These are phyloP conservation scores for Quercus lobata DNA, from an alignment of 331 rosid genomes.

Conservation along the genomic window DNA sequence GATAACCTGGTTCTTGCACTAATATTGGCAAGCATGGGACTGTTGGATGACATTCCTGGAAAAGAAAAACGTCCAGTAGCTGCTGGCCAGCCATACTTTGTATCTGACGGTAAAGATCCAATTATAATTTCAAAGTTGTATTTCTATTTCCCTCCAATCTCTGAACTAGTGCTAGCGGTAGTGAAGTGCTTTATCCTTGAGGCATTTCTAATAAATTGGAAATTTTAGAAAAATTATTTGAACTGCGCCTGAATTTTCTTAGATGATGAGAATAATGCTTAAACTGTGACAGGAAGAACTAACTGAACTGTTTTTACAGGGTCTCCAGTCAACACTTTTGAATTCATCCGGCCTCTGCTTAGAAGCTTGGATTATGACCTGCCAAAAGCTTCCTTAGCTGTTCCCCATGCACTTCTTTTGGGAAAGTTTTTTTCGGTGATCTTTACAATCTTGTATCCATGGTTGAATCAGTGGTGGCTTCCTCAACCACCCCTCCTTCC, in stretches of 20 bases:
- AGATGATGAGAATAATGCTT: background rate
- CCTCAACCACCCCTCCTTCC: conserved; percentile 96
- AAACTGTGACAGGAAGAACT: conserved; percentile 2
- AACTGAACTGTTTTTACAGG: conserved; percentile 40
- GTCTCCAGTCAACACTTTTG: conserved; percentile 77
- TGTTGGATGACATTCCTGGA: conserved; percentile 56
- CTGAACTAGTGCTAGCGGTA: background rate
- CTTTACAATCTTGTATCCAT: conserved; percentile 75
- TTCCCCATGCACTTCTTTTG: conserved; percentile 59
- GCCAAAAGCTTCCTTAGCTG: conserved; percentile 51
- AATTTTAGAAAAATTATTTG: background rate
- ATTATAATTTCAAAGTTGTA: background rate
- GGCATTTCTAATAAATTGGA: background rate
- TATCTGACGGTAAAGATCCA: conserved; percentile 72
- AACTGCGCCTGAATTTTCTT: background rate
- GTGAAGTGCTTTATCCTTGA: background rate
- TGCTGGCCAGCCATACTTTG: conserved; percentile 91
- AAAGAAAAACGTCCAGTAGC: conserved; percentile 56
- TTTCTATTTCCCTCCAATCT: background rate
- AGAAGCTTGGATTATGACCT: conserved; percentile 66
- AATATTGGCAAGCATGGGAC: conserved; percentile 93
- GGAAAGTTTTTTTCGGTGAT: conserved; percentile 58
- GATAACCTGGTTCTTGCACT: conserved; percentile 90
- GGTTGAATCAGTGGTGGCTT: conserved; percentile 82
- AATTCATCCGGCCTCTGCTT: conserved; percentile 75